These are phyloP conservation scores for Mucor circinelloides DNA, from an alignment of 371 early-diverging fungal genomes.

Conservation along the genomic window DNA sequence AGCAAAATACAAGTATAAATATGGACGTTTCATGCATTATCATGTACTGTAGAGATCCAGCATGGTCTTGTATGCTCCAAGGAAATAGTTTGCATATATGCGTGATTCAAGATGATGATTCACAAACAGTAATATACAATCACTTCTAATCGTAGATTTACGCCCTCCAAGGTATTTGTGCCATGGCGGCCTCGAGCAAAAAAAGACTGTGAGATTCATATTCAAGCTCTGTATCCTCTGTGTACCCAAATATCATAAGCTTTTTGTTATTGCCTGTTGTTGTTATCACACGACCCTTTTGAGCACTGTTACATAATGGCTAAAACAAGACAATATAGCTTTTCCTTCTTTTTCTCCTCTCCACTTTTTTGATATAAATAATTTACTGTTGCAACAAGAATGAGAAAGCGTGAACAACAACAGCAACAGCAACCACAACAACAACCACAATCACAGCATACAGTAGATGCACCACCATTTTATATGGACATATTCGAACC, in stretches of 20 bases:
- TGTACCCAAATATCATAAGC: not conserved
- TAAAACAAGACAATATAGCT: not conserved
- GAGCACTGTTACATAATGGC: not conserved
- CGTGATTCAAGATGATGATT: too few relatives aligned
- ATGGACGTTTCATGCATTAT: too few relatives aligned
- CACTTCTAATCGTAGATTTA: too few relatives aligned
- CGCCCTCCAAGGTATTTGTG: too few relatives aligned
- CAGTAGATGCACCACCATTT: not conserved
- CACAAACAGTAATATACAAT: too few relatives aligned
- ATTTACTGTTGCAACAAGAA: not conserved
- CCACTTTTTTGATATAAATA: not conserved
- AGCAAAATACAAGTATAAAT: too few relatives aligned
- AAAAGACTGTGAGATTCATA: too few relatives aligned
- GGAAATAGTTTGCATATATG: too few relatives aligned
- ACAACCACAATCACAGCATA: not conserved
- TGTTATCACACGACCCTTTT: slow-evolving; percentile 1
- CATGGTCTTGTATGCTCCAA: too few relatives aligned
- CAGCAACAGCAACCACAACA: not conserved
- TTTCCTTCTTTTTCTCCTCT: not conserved
- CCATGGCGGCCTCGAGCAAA: too few relatives aligned
- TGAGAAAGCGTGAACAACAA: not conserved
- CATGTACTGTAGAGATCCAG: too few relatives aligned
- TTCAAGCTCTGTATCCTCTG: not conserved
- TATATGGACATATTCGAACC: slow-evolving; percentile 24
- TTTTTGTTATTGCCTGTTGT: not conserved